phyloP scores from a whole-genome alignment of 768 basidiomycete genomes.

The Kwoniella europaea region DNA sequence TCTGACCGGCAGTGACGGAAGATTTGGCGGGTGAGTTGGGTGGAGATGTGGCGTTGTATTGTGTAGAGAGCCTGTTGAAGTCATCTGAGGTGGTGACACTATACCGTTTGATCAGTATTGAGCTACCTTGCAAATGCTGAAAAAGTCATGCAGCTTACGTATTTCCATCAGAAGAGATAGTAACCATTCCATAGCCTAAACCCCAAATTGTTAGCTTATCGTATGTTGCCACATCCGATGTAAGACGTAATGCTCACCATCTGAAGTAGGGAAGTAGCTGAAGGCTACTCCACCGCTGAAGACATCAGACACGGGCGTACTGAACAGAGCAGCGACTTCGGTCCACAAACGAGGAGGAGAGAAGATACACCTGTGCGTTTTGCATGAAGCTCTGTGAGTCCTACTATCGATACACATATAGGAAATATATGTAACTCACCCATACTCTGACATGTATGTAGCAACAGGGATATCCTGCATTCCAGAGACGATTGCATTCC shows the following conservation, averaged over 20 bases:
- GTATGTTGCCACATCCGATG: too few relatives aligned
- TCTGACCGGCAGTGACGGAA: conserved; percentile 61
- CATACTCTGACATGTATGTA: conserved; percentile 90
- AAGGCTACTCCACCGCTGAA: conserved; percentile 86
- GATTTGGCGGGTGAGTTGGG: conserved; percentile 68
- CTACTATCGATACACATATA: too few relatives aligned
- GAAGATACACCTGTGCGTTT: conserved; percentile 62
- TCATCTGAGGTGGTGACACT: conserved; percentile 74
- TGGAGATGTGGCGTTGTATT: conserved; percentile 67
- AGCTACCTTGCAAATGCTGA: background rate
- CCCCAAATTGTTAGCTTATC: background rate
- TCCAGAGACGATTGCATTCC: conserved; percentile 54
- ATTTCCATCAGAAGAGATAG: conserved; percentile 63
- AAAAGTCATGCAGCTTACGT: conserved; percentile 37
- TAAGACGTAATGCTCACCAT: conserved; percentile 52
- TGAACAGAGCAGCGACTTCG: conserved; percentile 75
- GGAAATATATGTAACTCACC: conserved; percentile 51
- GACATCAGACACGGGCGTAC: conserved; percentile 71
- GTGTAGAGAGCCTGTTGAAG: conserved; percentile 68
- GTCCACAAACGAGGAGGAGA: conserved; percentile 74
- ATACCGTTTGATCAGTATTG: conserved; percentile 10
- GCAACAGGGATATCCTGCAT: conserved; percentile 69
- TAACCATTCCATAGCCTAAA: conserved; percentile 80
- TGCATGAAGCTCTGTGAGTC: too few relatives aligned
- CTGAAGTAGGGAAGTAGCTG: conserved; percentile 84